These are phyloP conservation scores for Pseudozyma flocculosa DNA, from an alignment of 1,284 basidiomycete species.

Conservation along the genomic window DNA sequence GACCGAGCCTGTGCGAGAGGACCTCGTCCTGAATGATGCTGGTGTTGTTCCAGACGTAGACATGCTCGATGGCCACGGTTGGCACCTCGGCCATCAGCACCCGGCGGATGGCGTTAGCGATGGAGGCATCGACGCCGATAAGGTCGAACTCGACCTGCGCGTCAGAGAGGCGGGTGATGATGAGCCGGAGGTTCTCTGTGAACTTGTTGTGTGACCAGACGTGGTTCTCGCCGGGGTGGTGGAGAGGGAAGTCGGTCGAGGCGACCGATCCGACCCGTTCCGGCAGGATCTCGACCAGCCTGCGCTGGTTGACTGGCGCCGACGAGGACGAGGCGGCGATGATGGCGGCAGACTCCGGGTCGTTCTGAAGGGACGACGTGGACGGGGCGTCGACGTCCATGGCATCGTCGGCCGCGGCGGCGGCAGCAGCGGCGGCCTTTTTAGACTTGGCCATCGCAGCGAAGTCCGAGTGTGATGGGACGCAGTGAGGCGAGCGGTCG, in stretches of 20 bases:
- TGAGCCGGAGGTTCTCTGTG: constrained; percentile 31
- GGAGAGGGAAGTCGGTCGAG: constrained; percentile 46
- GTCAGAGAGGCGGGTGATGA: constrained; percentile 46
- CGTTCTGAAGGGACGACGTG: constrained; percentile 18
- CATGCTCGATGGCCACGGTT: constrained; percentile 86
- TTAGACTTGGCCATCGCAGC: constrained; percentile 9
- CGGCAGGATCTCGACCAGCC: constrained; percentile 50
- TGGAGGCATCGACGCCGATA: constrained; percentile 90
- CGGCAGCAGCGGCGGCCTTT: constrained; percentile 4
- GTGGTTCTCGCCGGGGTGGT: constrained; percentile 36
- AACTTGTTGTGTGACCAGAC: constrained; percentile 35
- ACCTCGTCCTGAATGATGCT: constrained; percentile 93
- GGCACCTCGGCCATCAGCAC: constrained; percentile 86
- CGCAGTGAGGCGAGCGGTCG: no score
- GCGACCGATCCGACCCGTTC: constrained; percentile 53
- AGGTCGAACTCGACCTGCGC: constrained; percentile 82
- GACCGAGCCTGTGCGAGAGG: constrained; percentile 82
- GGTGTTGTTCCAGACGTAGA: constrained; percentile 95
- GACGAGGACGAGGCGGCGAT: constrained; percentile 23
- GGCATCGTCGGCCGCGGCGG: constrained; percentile 8
- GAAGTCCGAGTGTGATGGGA: no score
- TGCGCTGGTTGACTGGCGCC: constrained; percentile 30
- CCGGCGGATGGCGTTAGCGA: constrained; percentile 90
- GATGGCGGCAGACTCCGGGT: constrained; percentile 22
- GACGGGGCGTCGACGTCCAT: constrained; percentile 34